Base-by-base conservation (phyloP, 78 protist genomes). In the Polysphondylium violaceum region DNA sequence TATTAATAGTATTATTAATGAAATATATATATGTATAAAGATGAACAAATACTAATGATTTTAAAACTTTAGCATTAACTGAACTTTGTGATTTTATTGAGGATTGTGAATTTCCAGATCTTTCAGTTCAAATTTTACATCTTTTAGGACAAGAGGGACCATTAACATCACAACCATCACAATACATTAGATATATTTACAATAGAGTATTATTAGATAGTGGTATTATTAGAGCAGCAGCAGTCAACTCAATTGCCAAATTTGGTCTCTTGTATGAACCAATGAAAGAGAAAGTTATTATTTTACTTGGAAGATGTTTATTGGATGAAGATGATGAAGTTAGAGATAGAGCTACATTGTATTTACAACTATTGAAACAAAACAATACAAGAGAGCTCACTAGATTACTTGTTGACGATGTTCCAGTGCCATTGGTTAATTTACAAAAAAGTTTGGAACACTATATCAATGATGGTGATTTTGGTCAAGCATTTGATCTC, bases 1-100 rank as follows among this genome's bases (percentile, higher is more conserved):
- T 23, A 68, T 47, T n/a, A n/a, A 31, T 21, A 63, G 23, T 78
- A 19, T n/a, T 29, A 21, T 85, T 8, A 21, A 16, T 68, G 9
- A 7, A 8, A 21, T 64, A 25, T 36, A 19, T 58, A 68, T 2
- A 87, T 11, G 16, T 12, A 47, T 47, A n/a, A n/a, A n/a, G n/a
- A n/a, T n/a, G n/a, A n/a, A n/a, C n/a, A 14, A 47, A 47, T 47
- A 47, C 53, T 33, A 36, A 25, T 36, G 31, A 2, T n/a, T 86
- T 53, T 53, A 61, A 58, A 73, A 25, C 6, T 41, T 36, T 71
- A 89, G 99, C 97, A n/a, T 94, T 99, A 33, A 3, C 63, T 27
- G 95, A 96, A 53, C 71, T 99, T 35, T 96, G 99, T 76, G 99
- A 98, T 94, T 97, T 98, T 77, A 98, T 99, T 29, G 99, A 99